A percentile compares a stretch with the other conserved stretches of the same genome.
phyloP scores from a whole-genome alignment of 345 rosid genomes.

The Eucalyptus pauciflora region DNA sequence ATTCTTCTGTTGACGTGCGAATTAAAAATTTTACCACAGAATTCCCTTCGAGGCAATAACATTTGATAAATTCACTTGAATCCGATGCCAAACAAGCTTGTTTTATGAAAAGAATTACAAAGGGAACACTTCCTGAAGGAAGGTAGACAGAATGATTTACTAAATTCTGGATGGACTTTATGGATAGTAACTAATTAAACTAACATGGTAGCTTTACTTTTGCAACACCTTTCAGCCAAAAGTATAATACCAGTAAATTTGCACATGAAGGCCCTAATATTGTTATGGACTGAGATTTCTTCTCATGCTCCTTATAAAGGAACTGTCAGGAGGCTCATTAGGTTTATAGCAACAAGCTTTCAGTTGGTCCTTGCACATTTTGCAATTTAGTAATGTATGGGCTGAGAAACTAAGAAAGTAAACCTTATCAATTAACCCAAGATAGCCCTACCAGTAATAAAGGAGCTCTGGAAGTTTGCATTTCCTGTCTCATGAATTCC shows the following conservation, averaged over 20 bases:
- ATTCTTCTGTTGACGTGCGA: neutral
- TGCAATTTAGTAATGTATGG: neutral
- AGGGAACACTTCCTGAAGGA: neutral
- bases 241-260: neutral
- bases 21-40: neutral
- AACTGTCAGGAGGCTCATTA: neutral
- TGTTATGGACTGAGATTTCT: neutral
- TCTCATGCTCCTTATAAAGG: neutral
- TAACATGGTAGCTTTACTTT: neutral
- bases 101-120: neutral
- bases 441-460: conserved; percentile 41
- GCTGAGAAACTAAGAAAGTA: neutral
- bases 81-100: neutral
- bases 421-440: neutral
- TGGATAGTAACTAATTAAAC: neutral
- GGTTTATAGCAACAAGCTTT: neutral
- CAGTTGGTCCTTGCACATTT: neutral
- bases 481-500: conserved; percentile 50
- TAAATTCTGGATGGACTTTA: neutral
- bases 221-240: neutral
- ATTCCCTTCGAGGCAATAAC: neutral
- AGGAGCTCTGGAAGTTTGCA: conserved; percentile 45
- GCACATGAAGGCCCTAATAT: neutral
- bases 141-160: neutral
- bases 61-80: neutral